Conservation (phyloP, 345 rosid genomes). For the Acer yangbiense region DNA sequence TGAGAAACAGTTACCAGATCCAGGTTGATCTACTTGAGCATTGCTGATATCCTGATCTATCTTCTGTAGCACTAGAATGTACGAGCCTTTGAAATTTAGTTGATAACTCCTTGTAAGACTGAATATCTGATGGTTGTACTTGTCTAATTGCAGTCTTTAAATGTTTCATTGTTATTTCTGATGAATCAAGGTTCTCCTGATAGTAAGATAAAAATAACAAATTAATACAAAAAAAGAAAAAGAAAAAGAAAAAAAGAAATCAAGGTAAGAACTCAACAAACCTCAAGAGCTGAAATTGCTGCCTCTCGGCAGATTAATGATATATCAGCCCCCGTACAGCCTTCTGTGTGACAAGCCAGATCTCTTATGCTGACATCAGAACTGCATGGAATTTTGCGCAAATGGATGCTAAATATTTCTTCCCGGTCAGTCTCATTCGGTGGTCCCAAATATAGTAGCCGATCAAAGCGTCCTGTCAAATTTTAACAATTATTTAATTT, state of each 20-base stretch:
- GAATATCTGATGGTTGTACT: slow-evolving; percentile 48
- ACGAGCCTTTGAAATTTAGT: slow-evolving; percentile 77
- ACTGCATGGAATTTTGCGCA: slow-evolving; percentile 68
- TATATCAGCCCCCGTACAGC: slow-evolving; percentile 91
- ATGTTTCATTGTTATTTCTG: slow-evolving; percentile 68
- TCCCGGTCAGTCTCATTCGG: slow-evolving; percentile 74
- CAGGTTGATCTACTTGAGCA: slow-evolving; percentile 16
- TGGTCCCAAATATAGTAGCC: slow-evolving; percentile 80
- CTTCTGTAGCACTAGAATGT: slow-evolving; percentile 39
- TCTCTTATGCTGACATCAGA: slow-evolving; percentile 57
- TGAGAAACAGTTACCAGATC: slow-evolving; percentile 27
- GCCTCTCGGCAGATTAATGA: slow-evolving; percentile 87
- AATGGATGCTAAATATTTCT: slow-evolving; percentile 74
- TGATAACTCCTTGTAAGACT: slow-evolving; percentile 56
- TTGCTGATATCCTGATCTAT: slow-evolving; percentile 10
- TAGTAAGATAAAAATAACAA: not conserved
- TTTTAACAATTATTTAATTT: slow-evolving; percentile 24
- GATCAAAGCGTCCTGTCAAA: slow-evolving; percentile 80
- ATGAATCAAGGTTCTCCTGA: slow-evolving; percentile 70
- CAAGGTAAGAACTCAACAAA: slow-evolving; percentile 22
- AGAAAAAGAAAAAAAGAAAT: not conserved
- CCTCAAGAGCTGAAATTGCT: slow-evolving; percentile 76
- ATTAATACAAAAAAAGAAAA: not conserved
- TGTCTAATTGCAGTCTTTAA: slow-evolving; percentile 54
- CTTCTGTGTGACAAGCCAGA: slow-evolving; percentile 63